phyloP scores from a whole-genome alignment of 768 basidiomycete species.

The Leucocoprinus birnbaumii region DNA sequence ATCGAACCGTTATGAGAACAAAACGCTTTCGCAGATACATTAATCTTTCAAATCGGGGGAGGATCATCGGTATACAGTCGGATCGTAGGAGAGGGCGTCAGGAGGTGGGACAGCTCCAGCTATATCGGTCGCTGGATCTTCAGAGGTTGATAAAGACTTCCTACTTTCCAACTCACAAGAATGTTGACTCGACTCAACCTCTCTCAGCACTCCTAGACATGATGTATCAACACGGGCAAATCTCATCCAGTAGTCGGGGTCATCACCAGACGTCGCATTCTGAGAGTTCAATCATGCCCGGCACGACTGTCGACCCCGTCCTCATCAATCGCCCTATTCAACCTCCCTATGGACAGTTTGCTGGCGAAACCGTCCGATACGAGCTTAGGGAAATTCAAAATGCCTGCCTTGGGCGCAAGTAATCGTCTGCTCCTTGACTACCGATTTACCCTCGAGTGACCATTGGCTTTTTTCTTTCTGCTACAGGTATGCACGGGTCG shows the following conservation, averaged over 20 bases:
- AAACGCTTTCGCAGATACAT: not conserved
- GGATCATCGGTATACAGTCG: constrained; percentile 11
- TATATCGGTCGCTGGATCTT: constrained; percentile 13
- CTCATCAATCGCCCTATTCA: constrained; percentile 49
- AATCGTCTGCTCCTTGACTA: constrained; percentile 16
- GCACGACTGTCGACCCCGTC: constrained; percentile 13
- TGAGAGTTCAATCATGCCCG: not conserved
- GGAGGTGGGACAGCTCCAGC: constrained; percentile 8
- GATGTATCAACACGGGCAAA: constrained; percentile 4
- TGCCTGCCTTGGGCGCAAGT: constrained; percentile 70
- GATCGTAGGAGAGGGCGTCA: constrained; percentile 7
- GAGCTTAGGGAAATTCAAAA: constrained; percentile 60
- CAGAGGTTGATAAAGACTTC: constrained; percentile 12
- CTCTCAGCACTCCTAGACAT: constrained; percentile 4
- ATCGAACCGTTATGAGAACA: not conserved
- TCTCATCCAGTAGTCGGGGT: not conserved
- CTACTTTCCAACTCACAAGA: constrained; percentile 7
- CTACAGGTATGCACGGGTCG: constrained; percentile 55
- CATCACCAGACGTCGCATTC: not conserved
- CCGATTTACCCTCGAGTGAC: constrained; percentile 5
- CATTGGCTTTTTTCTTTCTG: not conserved
- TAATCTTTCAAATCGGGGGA: constrained; percentile 6
- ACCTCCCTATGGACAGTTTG: constrained; percentile 59
- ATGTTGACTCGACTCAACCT: constrained; percentile 1
- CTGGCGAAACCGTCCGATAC: constrained; percentile 53